These are phyloP conservation scores for Globisporangium cederbergense DNA, from an alignment of 352 stramenopile genomes.

Conservation along the genomic window DNA sequence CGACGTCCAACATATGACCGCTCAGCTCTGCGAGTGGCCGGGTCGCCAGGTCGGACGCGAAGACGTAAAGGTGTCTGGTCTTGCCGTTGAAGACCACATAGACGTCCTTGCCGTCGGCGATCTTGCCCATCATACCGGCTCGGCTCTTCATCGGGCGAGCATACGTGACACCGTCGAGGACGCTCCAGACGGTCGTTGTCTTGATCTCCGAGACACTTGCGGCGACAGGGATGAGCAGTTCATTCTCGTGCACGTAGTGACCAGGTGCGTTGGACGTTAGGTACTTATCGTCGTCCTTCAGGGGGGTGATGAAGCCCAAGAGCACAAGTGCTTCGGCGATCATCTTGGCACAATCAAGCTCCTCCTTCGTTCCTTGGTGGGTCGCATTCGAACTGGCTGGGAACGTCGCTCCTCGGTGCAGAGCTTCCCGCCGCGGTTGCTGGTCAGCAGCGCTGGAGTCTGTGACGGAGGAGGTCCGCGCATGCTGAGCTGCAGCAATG, in stretches of 20 bases:
- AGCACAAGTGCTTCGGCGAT: slow-evolving; percentile 14
- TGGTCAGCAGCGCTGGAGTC: background rate
- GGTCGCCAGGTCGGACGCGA: slow-evolving; percentile 8
- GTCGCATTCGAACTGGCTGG: background rate
- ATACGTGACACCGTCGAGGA: slow-evolving; percentile 6
- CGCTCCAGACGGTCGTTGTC: slow-evolving; percentile 10
- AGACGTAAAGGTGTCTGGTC: slow-evolving; percentile 1
- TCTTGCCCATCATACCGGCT: background rate
- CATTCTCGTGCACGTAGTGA: slow-evolving; percentile 4
- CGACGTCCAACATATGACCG: background rate
- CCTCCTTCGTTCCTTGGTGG: background rate
- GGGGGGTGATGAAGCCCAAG: slow-evolving; percentile 7
- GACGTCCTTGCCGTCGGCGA: slow-evolving; percentile 3
- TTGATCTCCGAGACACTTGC: background rate
- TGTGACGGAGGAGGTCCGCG: too few species aligned
- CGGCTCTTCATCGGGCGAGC: slow-evolving; percentile 8
- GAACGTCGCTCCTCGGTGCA: background rate
- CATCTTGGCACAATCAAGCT: background rate
- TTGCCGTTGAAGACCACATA: slow-evolving; percentile 11
- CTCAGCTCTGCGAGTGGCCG: background rate
- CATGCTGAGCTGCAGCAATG: background rate
- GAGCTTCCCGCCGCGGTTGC: background rate
- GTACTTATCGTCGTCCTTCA: slow-evolving; percentile 1
- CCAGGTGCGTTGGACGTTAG: too few species aligned
- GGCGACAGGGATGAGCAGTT: background rate